A percentile compares a stretch with the other conserved stretches of the same genome.
phyloP scores from a whole-genome alignment of 2,329 filamentous ascomycete species.

The Aspergillus neotritici region DNA sequence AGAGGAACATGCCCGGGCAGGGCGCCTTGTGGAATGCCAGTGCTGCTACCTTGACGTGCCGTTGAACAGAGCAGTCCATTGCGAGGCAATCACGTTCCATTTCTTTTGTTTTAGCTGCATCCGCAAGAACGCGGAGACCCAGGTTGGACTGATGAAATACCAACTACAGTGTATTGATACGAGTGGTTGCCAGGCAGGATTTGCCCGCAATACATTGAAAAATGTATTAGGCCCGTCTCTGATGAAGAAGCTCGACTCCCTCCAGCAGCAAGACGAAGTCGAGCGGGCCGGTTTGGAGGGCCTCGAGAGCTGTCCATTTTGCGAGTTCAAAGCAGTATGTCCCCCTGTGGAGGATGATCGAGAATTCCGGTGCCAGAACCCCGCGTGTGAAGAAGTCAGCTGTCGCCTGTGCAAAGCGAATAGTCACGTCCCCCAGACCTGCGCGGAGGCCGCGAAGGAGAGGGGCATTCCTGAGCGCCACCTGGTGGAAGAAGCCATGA shows the following conservation, averaged over 20 bases:
- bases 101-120: constrained; percentile 67
- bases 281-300: constrained; percentile 65
- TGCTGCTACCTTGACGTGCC: constrained; percentile 67
- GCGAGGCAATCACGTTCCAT: constrained; percentile 54
- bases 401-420: constrained; percentile 63
- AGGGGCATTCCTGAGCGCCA: constrained; percentile 58
- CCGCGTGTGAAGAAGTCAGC: constrained; percentile 58
- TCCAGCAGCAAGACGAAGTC: constrained; percentile 66
- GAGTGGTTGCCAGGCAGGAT: constrained; percentile 59
- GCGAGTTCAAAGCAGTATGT: constrained; percentile 71
- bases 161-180: constrained; percentile 65
- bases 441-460: constrained; percentile 60
- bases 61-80: constrained; percentile 63
- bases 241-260: constrained; percentile 58
- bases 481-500: constrained; percentile 77
- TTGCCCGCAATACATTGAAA: constrained; percentile 51
- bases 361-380: constrained; percentile 67
- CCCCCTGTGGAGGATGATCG: constrained; percentile 61
- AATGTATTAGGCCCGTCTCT: constrained; percentile 56
- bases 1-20: constrained; percentile 38
- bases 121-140: constrained; percentile 58
- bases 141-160: constrained; percentile 65
- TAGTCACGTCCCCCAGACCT: constrained; percentile 67
- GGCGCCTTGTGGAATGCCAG: constrained; percentile 60
- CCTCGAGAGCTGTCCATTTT: constrained; percentile 73